A percentile compares a stretch with the other conserved stretches of the same genome.
Conservation (phyloP, 1,284 basidiomycete species). For the Inonotus hispidus region DNA sequence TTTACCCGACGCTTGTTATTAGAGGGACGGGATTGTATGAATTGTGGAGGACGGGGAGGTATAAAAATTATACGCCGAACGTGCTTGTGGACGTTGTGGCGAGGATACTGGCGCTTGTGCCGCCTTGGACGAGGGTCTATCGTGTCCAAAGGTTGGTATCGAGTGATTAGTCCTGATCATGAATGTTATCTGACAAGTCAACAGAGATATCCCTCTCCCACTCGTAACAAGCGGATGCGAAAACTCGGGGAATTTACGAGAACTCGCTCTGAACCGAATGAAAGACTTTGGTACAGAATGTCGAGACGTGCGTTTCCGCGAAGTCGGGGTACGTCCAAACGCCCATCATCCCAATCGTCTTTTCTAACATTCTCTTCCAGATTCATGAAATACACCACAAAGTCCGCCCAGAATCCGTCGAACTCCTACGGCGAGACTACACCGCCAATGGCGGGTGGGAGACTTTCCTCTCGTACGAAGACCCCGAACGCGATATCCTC, state of each 20-base stretch:
- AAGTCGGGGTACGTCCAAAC: conserved; percentile 80
- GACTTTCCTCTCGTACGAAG: conserved; percentile 98
- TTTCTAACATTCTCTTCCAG: conserved; percentile 33
- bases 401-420: conserved; percentile 92
- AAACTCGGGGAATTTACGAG: conserved; percentile 94
- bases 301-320: conserved; percentile 94
- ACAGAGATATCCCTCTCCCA: conserved; percentile 93
- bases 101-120: conserved; percentile 92
- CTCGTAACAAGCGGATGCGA: conserved; percentile 96
- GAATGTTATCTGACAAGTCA: conserved; percentile 13
- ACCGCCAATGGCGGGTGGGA: conserved; percentile 98
- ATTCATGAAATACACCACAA: conserved; percentile 99
- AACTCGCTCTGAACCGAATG: conserved; percentile 95
- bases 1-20: conserved; percentile 98
- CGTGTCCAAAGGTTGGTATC: conserved; percentile 80
- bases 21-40: conserved; percentile 97
- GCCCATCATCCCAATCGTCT: conserved; percentile 1
- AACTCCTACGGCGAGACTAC: conserved; percentile 96
- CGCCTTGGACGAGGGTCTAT: conserved; percentile 99
- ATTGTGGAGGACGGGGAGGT: conserved; percentile 92
- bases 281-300: conserved; percentile 99
- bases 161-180: conserved; percentile 12
- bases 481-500: conserved; percentile 94
- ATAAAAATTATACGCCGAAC: conserved; percentile 99
- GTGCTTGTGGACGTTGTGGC: conserved; percentile 97